These are phyloP conservation scores for Fomes fomentarius DNA, from an alignment of 1,284 basidiomycete genomes.

Conservation along the genomic window DNA sequence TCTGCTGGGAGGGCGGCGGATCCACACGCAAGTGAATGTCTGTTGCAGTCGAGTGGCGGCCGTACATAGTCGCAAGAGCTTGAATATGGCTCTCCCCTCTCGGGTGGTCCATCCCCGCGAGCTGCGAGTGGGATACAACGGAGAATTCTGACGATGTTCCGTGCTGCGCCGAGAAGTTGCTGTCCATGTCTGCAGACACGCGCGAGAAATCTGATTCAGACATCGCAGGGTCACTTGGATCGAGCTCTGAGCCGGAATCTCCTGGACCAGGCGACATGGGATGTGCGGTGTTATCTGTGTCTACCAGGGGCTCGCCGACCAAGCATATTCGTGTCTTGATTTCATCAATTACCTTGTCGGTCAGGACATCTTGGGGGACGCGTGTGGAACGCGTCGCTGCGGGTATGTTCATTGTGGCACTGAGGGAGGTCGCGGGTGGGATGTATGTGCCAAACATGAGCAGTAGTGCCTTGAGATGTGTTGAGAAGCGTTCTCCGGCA, in stretches of 20 bases:
- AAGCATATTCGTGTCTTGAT: constrained; percentile 85
- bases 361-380: constrained; percentile 76
- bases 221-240: constrained; percentile 57
- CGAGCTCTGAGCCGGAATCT: constrained; percentile 52
- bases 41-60: constrained; percentile 72
- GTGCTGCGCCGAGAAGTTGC: constrained; percentile 47
- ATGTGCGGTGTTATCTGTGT: constrained; percentile 45
- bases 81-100: constrained; percentile 60
- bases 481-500: constrained; percentile 75
- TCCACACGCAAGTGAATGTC: constrained; percentile 67
- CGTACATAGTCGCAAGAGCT: constrained; percentile 68
- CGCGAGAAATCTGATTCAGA: constrained; percentile 71
- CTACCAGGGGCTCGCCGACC: constrained; percentile 64
- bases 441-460: constrained; percentile 81
- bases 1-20: constrained; percentile 64
- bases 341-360: constrained; percentile 77
- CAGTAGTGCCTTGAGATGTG: constrained; percentile 78
- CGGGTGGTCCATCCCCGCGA: constrained; percentile 26
- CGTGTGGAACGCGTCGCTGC: constrained; percentile 62
- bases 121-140: constrained; percentile 46
- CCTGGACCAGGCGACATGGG: constrained; percentile 31
- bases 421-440: constrained; percentile 74
- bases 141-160: constrained; percentile 65
- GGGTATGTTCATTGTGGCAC: constrained; percentile 62
- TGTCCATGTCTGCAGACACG: constrained; percentile 52